Evolutionary conservation across 148 eudicot species (phyloP).

Genomic region (Oxyria digyna): DNA sequence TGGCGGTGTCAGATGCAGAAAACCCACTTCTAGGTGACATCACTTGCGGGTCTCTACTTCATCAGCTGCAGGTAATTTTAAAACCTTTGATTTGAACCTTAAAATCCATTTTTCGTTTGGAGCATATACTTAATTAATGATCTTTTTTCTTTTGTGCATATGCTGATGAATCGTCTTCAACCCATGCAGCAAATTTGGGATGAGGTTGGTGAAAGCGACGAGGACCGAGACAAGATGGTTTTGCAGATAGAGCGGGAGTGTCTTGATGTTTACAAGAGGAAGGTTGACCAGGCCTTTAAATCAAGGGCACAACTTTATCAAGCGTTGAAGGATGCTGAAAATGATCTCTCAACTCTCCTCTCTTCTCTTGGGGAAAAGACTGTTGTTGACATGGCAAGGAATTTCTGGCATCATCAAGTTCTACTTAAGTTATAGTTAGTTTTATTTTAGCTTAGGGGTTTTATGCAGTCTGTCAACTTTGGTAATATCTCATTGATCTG

Average conservation of each 20-base stretch:
- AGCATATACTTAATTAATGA: too few relatives aligned
- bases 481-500: neutral
- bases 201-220: slow-evolving; percentile 96
- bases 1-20: slow-evolving; percentile 65
- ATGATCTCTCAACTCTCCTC: slow-evolving; percentile 61
- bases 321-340: slow-evolving; percentile 72
- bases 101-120: neutral
- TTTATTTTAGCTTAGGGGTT: neutral
- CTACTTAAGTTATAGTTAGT: neutral
- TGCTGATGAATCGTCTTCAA: neutral
- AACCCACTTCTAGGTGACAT: slow-evolving; percentile 51
- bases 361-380: slow-evolving; percentile 88
- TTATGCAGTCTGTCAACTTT: neutral
- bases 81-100: slow-evolving; percentile 2
- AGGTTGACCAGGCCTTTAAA: slow-evolving; percentile 87
- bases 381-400: slow-evolving; percentile 60
- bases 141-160: neutral
- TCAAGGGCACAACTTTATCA: slow-evolving; percentile 87
- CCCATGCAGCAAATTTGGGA: slow-evolving; percentile 86
- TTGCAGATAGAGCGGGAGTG: slow-evolving; percentile 92
- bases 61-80: slow-evolving; percentile 68
- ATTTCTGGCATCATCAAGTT: neutral
- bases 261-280: slow-evolving; percentile 90
- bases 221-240: slow-evolving; percentile 91
- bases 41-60: slow-evolving; percentile 70